phyloP scores from a whole-genome alignment of 495 filamentous ascomycete genomes.

The Lasiosphaeria ovina region DNA sequence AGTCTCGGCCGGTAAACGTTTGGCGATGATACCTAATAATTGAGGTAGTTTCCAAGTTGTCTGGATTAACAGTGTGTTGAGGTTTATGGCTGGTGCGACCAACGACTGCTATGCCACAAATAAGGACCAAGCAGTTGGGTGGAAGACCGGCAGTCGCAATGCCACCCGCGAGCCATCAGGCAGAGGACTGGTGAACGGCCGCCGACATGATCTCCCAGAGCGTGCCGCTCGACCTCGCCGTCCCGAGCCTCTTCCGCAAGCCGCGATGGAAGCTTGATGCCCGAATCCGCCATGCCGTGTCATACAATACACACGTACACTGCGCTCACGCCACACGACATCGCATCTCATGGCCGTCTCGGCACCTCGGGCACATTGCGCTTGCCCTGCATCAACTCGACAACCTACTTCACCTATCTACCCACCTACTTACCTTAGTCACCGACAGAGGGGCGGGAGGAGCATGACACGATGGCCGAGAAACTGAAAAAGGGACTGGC shows the following conservation, averaged over 20 bases:
- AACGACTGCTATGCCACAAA: conserved; percentile 8
- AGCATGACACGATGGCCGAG: neutral
- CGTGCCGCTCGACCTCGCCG: neutral
- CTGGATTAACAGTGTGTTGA: neutral
- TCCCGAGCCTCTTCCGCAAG: neutral
- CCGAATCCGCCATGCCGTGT: neutral
- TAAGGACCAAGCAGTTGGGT: neutral
- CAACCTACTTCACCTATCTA: neutral
- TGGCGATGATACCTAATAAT: neutral
- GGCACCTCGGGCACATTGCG: too few relatives aligned
- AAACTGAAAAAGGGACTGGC: neutral
- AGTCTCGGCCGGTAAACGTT: too few relatives aligned
- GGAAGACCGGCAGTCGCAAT: conserved; percentile 6
- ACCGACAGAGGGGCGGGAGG: neutral
- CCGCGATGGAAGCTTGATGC: neutral
- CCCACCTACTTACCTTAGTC: neutral
- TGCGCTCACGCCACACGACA: neutral
- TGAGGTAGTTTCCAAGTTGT: neutral
- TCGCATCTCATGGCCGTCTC: neutral
- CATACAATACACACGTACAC: neutral
- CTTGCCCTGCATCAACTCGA: neutral
- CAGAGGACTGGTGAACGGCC: neutral
- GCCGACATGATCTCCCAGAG: neutral
- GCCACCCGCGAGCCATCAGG: conserved; percentile 15
- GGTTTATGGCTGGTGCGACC: neutral